Conservation (phyloP, 176 grass and related monocot species). For the Musa schizocarpa region DNA sequence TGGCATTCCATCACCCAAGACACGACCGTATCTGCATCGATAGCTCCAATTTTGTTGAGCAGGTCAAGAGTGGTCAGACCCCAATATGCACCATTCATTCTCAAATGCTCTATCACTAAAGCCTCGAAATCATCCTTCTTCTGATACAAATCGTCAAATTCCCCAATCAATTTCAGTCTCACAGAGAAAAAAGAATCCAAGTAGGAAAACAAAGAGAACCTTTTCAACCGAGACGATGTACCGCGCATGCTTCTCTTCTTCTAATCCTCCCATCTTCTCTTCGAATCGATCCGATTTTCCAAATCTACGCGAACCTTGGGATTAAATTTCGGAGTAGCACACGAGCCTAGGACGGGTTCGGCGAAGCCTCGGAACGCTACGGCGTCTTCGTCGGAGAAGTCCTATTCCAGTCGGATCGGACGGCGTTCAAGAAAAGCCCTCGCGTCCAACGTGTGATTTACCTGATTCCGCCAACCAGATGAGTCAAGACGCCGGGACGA, state of each 20-base stretch:
- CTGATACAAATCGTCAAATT: slow-evolving; percentile 19
- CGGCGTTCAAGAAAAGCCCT: no score
- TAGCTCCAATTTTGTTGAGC: slow-evolving; percentile 58
- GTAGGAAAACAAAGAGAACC: slow-evolving; percentile 24
- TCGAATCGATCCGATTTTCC: not conserved
- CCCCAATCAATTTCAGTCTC: not conserved
- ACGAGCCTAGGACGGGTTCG: no score
- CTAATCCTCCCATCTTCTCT: slow-evolving; percentile 36
- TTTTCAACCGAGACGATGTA: slow-evolving; percentile 86
- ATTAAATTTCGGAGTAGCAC: no score
- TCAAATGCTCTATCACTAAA: slow-evolving; percentile 74
- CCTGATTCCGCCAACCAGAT: no score
- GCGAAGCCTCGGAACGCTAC: no score
- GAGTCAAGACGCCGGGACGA: no score
- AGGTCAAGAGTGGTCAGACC: slow-evolving; percentile 80
- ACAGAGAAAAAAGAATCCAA: not conserved
- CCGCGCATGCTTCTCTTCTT: slow-evolving; percentile 53
- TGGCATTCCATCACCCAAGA: slow-evolving; percentile 77
- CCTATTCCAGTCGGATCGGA: no score
- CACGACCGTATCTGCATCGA: slow-evolving; percentile 57
- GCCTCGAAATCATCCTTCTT: slow-evolving; percentile 81
- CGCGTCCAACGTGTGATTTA: no score
- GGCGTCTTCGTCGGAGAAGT: no score
- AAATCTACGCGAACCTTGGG: not conserved
- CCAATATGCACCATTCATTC: slow-evolving; percentile 84